Percentiles rank a stretch among this genome's conserved stretches.
These are phyloP conservation scores for Phytophthora cactorum DNA, from an alignment of 352 stramenopile genomes.

Conservation along the genomic window DNA sequence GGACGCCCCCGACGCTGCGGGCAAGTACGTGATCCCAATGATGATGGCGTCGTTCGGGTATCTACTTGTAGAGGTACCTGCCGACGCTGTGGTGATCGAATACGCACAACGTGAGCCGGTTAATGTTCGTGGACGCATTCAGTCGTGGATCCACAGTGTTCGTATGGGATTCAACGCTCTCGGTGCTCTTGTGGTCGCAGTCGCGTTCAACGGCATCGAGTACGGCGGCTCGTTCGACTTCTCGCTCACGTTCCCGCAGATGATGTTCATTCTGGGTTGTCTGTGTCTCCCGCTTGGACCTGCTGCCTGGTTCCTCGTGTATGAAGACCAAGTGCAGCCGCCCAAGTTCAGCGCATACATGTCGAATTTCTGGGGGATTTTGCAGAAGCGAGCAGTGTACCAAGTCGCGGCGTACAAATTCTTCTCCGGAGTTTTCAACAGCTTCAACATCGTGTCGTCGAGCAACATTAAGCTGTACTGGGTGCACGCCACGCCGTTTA, in stretches of 20 bases:
- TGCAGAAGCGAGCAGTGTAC: slow-evolving; percentile 62
- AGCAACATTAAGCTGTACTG: slow-evolving; percentile 59
- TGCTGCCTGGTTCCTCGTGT: slow-evolving; percentile 29
- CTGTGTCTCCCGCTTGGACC: slow-evolving; percentile 35
- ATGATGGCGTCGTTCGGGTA: slow-evolving; percentile 72
- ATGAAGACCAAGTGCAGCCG: slow-evolving; percentile 27
- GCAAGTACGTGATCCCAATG: slow-evolving; percentile 63
- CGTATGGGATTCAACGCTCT: slow-evolving; percentile 52
- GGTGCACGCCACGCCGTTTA: slow-evolving; percentile 61
- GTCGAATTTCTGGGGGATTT: slow-evolving; percentile 47
- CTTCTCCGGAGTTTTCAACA: slow-evolving; percentile 63
- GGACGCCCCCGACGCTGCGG: slow-evolving; percentile 38
- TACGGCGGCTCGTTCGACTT: slow-evolving; percentile 59
- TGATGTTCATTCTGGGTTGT: slow-evolving; percentile 52
- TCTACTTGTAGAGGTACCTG: slow-evolving; percentile 53
- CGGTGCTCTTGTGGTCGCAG: slow-evolving; percentile 42
- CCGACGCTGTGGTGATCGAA: slow-evolving; percentile 68
- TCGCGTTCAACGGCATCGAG: slow-evolving; percentile 55
- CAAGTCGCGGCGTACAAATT: slow-evolving; percentile 68
- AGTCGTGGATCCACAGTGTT: slow-evolving; percentile 57
- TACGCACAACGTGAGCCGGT: slow-evolving; percentile 56
- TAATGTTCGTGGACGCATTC: slow-evolving; percentile 50
- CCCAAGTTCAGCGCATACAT: slow-evolving; percentile 43
- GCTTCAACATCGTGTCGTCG: slow-evolving; percentile 56
- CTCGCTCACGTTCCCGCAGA: slow-evolving; percentile 58